Evolutionary conservation across 225 moss, liverwort and hornwort species (phyloP).

Genomic region (Ulota crispa): DNA sequence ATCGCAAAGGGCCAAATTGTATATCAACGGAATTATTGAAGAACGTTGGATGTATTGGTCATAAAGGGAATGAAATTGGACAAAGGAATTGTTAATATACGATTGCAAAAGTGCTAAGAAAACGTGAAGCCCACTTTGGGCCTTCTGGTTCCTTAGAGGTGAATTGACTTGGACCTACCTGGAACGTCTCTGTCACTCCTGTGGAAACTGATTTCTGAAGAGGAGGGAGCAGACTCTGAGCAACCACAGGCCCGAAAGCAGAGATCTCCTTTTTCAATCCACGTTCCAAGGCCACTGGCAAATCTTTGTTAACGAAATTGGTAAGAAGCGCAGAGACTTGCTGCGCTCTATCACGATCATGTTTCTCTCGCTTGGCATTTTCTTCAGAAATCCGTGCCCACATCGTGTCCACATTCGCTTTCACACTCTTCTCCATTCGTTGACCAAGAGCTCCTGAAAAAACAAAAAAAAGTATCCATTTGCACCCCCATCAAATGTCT

Average conservation of each 20-base stretch:
- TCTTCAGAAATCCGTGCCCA: constrained; percentile 77
- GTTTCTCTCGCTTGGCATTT: constrained; percentile 69
- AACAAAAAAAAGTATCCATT: neutral
- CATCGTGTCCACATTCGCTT: constrained; percentile 70
- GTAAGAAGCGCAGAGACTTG: constrained; percentile 47
- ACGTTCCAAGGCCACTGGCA: constrained; percentile 43
- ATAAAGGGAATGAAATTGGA: neutral
- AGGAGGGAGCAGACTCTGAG: constrained; percentile 28
- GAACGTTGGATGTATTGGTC: neutral
- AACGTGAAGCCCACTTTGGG: neutral
- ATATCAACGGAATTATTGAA: neutral
- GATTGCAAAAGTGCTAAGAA: neutral
- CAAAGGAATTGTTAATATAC: neutral
- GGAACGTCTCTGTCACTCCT: constrained; percentile 36
- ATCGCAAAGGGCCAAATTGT: neutral
- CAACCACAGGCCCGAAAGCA: constrained; percentile 30
- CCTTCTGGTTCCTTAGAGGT: neutral
- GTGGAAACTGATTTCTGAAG: constrained; percentile 40
- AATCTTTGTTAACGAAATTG: constrained; percentile 37
- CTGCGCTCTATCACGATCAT: constrained; percentile 69
- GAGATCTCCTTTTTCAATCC: constrained; percentile 39
- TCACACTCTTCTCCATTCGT: constrained; percentile 73
- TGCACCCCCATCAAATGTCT: neutral
- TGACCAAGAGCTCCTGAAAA: constrained; percentile 50
- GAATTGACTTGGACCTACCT: constrained; percentile 29